A percentile compares a stretch with the other conserved stretches of the same genome.
Evolutionary conservation across 2,329 filamentous ascomycete species (phyloP).

Genomic region (Penicillium sp.): DNA sequence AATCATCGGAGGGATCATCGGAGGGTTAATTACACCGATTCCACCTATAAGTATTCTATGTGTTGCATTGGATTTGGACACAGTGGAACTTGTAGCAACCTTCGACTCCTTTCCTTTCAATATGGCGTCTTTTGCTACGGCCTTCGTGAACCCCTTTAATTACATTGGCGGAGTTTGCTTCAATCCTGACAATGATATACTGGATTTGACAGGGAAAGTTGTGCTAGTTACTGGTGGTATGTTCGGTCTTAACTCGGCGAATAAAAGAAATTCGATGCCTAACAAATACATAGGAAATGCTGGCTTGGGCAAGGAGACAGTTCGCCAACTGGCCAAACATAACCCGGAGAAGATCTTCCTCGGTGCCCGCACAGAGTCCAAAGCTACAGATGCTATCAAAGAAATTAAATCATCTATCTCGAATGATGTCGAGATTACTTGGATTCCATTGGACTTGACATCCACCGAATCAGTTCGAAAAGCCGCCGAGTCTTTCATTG

Average conservation of each 20-base stretch:
- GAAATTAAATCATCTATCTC: constrained; percentile 15
- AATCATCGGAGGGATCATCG: neutral
- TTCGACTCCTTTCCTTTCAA: neutral
- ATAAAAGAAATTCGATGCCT: constrained; percentile 16
- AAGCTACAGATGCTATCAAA: constrained; percentile 21
- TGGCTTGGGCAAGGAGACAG: constrained; percentile 49
- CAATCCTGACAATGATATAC: constrained; percentile 34
- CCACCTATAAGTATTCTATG: neutral
- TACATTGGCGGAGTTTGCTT: constrained; percentile 27
- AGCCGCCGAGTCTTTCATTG: constrained; percentile 37
- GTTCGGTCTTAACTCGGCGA: neutral
- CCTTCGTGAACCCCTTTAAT: constrained; percentile 17
- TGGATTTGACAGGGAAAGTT: constrained; percentile 34
- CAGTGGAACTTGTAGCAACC: neutral
- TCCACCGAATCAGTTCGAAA: constrained; percentile 43
- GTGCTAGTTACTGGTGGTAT: constrained; percentile 39
- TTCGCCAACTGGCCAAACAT: constrained; percentile 44
- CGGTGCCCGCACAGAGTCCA: constrained; percentile 34
- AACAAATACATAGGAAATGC: constrained; percentile 36
- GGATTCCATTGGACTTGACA: constrained; percentile 42
- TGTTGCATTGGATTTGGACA: neutral
- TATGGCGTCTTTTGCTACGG: constrained; percentile 18
- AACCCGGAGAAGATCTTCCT: constrained; percentile 41
- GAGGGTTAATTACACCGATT: neutral
- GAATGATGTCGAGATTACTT: constrained; percentile 19